phyloP scores from a whole-genome alignment of 2,329 filamentous ascomycete species.

The Setomelanomma holmii region DNA sequence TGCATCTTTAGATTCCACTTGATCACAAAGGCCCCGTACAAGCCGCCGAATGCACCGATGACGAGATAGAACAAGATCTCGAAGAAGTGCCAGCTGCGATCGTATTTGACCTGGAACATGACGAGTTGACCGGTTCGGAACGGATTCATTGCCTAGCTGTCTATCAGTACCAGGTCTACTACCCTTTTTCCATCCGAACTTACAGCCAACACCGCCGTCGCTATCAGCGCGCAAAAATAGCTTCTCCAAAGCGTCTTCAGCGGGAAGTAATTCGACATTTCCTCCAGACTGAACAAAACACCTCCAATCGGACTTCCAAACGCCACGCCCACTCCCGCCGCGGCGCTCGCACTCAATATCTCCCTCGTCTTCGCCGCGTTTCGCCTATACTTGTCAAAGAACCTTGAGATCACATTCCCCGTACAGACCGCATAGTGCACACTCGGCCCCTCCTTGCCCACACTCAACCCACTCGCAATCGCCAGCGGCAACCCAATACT shows the following conservation, averaged over 20 bases:
- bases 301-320: constrained; percentile 98
- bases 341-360: constrained; percentile 92
- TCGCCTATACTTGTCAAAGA: constrained; percentile 89
- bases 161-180: neutral
- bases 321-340: constrained; percentile 92
- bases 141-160: constrained; percentile 81
- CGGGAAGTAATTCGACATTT: constrained; percentile 96
- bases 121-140: constrained; percentile 96
- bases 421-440: constrained; percentile 99
- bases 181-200: constrained; percentile 29
- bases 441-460: constrained; percentile 96
- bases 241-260: constrained; percentile 98
- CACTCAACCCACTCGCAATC: constrained; percentile 91
- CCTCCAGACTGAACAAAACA: constrained; percentile 94
- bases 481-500: constrained; percentile 88
- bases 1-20: constrained; percentile 95
- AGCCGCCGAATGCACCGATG: constrained; percentile 88
- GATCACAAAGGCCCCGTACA: constrained; percentile 96
- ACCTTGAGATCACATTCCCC: constrained; percentile 90
- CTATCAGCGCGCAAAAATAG: constrained; percentile 96
- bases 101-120: constrained; percentile 98
- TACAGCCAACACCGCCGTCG: constrained; percentile 84
- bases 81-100: constrained; percentile 97
- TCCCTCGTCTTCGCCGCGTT: constrained; percentile 95
- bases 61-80: constrained; percentile 92